These are phyloP conservation scores for Raphidocelis subcapitata DNA, from an alignment of 139 green algal genomes.

Conservation along the genomic window DNA sequence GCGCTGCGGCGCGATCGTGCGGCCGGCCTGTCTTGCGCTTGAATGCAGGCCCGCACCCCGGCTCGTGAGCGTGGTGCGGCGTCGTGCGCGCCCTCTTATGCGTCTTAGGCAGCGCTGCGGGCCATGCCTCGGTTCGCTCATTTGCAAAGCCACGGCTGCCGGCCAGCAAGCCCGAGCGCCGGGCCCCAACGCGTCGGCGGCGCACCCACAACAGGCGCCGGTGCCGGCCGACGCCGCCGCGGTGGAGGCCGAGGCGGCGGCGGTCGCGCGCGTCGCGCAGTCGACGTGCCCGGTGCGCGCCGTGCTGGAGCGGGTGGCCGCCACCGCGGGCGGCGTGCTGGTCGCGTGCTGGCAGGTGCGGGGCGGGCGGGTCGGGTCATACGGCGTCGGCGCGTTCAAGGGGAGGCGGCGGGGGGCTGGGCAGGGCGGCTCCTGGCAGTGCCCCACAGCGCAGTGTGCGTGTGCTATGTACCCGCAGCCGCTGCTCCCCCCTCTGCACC, in stretches of 20 bases:
- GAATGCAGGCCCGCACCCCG: too few species aligned
- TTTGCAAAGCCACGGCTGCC: too few species aligned
- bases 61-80: too few species aligned
- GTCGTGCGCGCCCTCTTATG: too few species aligned
- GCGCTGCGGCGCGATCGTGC: background rate
- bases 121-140: too few species aligned
- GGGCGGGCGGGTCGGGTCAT: background rate
- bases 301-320: slow-evolving; percentile 60
- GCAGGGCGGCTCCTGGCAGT: too few species aligned
- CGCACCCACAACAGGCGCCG: slow-evolving; percentile 61
- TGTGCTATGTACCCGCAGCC: background rate
- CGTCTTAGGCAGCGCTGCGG: too few species aligned
- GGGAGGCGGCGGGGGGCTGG: too few species aligned
- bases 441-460: background rate
- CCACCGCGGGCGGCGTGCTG: slow-evolving; percentile 54
- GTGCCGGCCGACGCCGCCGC: slow-evolving; percentile 33
- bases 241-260: slow-evolving; percentile 41
- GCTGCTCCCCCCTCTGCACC: background rate
- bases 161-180: too few species aligned
- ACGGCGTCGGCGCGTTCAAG: too few species aligned
- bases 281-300: slow-evolving; percentile 49
- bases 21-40: too few species aligned
- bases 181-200: too few species aligned
- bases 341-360: slow-evolving; percentile 68
- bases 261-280: slow-evolving; percentile 23